Conservation (phyloP, 1,284 basidiomycete species). For the Jaminaea rosea region DNA sequence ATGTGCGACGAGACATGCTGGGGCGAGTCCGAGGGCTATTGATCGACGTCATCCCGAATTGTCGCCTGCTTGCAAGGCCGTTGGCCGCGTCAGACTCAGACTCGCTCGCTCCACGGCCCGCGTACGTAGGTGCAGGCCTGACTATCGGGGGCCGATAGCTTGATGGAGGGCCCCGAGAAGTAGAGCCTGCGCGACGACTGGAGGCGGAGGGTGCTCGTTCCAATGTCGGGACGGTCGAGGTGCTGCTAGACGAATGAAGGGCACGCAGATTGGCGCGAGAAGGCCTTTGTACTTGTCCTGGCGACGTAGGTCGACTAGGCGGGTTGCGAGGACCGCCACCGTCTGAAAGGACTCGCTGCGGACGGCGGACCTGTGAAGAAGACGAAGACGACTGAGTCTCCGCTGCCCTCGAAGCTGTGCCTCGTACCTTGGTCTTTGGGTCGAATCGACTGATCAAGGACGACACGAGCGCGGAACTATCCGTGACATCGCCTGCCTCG, state of each 20-base stretch:
- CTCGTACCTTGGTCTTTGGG: no score
- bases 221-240: no score
- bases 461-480: neutral
- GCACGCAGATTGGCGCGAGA: neutral
- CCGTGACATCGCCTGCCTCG: neutral
- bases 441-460: neutral
- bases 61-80: neutral
- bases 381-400: no score
- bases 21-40: neutral
- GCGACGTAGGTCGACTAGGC: neutral
- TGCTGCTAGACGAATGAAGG: no score
- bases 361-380: neutral
- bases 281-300: neutral
- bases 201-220: no score
- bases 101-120: neutral
- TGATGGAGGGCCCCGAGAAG: no score
- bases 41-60: neutral
- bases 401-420: no score
- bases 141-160: conserved; percentile 3
- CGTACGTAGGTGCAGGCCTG: neutral
- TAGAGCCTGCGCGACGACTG: no score
- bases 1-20: neutral
- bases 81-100: neutral
- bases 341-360: neutral
- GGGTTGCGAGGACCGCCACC: neutral